Evolutionary conservation across 176 grass and related monocot genomes (phyloP).

Genomic region (Puya raimondii): DNA sequence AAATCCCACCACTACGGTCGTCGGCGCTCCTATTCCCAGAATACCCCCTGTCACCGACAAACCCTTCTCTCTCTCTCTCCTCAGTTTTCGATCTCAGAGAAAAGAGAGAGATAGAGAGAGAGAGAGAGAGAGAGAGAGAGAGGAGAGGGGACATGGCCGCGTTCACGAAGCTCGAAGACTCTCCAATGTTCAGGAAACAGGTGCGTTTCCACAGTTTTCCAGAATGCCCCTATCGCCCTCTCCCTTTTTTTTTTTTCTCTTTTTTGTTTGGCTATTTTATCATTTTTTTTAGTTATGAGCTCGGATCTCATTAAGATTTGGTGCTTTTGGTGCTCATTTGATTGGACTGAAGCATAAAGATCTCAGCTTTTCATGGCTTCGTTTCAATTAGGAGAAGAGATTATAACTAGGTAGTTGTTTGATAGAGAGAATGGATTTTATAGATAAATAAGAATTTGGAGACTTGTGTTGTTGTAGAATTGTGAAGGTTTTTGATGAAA

Average conservation of each 20-base stretch:
- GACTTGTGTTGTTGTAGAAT: neutral
- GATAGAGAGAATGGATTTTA: neutral
- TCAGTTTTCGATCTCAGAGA: neutral
- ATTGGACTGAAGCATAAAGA: conserved; percentile 9
- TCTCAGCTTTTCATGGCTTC: neutral
- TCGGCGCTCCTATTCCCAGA: neutral
- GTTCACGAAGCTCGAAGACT: conserved; percentile 95
- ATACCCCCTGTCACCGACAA: neutral
- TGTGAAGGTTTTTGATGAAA: neutral
- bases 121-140: conserved; percentile 20
- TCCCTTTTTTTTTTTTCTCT: neutral
- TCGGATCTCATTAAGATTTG: conserved; percentile 14
- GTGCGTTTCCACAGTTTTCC: conserved; percentile 15
- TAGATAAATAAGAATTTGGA: neutral
- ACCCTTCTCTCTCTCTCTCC: conserved; percentile 1
- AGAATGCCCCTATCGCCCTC: neutral
- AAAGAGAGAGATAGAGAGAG: conserved; percentile 13
- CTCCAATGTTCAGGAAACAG: conserved; percentile 99
- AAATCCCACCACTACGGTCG: neutral
- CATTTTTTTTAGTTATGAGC: neutral
- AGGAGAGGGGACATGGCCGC: conserved; percentile 50
- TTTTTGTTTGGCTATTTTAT: neutral
- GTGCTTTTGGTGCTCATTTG: neutral
- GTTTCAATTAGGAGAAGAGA: neutral
- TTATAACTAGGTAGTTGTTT: neutral